Evolutionary conservation across 805 yeast genomes (phyloP).

Genomic region (Schwanniomyces vanrijiae): DNA sequence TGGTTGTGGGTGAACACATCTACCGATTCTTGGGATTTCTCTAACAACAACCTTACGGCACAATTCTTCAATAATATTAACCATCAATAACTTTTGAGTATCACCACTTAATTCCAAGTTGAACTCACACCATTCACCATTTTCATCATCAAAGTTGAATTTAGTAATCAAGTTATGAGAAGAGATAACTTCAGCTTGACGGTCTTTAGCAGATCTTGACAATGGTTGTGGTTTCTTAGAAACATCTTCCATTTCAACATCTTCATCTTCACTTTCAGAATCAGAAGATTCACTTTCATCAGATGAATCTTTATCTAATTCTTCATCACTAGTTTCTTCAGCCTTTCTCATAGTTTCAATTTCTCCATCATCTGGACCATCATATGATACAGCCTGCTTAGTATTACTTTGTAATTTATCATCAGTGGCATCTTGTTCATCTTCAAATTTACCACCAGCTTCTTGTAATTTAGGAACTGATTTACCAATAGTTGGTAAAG

Average conservation of each 20-base stretch:
- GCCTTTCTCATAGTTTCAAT: conserved; percentile 84
- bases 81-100: conserved; percentile 93
- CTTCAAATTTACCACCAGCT: conserved; percentile 33
- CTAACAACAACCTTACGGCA: conserved; percentile 90
- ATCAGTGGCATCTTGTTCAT: conserved; percentile 61
- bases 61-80: conserved; percentile 89
- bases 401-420: conserved; percentile 60
- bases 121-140: conserved; percentile 93
- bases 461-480: conserved; percentile 63
- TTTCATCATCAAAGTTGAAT: conserved; percentile 85
- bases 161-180: conserved; percentile 71
- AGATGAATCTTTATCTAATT: conserved; percentile 40
- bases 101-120: conserved; percentile 79
- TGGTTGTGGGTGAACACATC: conserved; percentile 82
- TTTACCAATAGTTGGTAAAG: conserved; percentile 64
- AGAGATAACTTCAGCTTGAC: conserved; percentile 80
- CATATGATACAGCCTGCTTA: conserved; percentile 89
- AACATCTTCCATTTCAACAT: conserved; percentile 31
- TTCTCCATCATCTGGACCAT: conserved; percentile 94
- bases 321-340: conserved; percentile 75
- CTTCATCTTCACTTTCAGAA: conserved; percentile 35
- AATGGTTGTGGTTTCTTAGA: conserved; percentile 27
- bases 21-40: conserved; percentile 86
- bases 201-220: conserved; percentile 69
- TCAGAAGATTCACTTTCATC: conserved; percentile 38